These are phyloP conservation scores for Ophiostoma angusticollis DNA, from an alignment of 2,329 filamentous ascomycete species.

Conservation along the genomic window DNA sequence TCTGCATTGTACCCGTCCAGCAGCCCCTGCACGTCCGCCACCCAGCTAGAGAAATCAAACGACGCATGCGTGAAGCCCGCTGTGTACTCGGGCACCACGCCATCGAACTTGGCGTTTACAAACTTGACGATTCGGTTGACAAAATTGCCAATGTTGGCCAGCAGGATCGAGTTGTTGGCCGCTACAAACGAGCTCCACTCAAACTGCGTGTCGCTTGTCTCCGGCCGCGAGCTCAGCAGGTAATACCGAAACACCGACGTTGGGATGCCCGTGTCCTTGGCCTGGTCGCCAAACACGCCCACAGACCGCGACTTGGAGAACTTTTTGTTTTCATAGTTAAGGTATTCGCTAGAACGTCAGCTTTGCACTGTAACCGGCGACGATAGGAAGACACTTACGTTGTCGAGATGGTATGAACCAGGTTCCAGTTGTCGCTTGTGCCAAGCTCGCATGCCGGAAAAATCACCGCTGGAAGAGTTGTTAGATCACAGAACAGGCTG, in stretches of 20 bases:
- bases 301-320: constrained; percentile 86
- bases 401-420: constrained; percentile 75
- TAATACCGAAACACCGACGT: constrained; percentile 92
- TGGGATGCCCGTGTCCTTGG: constrained; percentile 71
- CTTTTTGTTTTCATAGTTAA: constrained; percentile 81
- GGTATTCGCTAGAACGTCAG: constrained; percentile 45
- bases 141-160: constrained; percentile 63
- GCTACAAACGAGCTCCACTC: constrained; percentile 51
- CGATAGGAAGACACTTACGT: constrained; percentile 29
- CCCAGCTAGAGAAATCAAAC: constrained; percentile 38
- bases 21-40: constrained; percentile 50
- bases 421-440: constrained; percentile 76
- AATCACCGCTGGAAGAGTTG: constrained; percentile 46
- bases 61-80: constrained; percentile 37
- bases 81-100: constrained; percentile 50
- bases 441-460: constrained; percentile 83
- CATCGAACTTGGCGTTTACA: constrained; percentile 61
- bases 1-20: constrained; percentile 55
- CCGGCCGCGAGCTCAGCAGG: constrained; percentile 71
- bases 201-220: constrained; percentile 64
- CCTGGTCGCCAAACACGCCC: constrained; percentile 84
- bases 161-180: constrained; percentile 79
- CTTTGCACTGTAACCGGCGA: too few relatives aligned
- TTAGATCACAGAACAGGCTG: too few relatives aligned
- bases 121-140: constrained; percentile 66